Percentiles rank a stretch among this genome's conserved stretches.
Evolutionary conservation across 805 yeast species (phyloP).

Genomic region (Sugiyamaella floridensis): DNA sequence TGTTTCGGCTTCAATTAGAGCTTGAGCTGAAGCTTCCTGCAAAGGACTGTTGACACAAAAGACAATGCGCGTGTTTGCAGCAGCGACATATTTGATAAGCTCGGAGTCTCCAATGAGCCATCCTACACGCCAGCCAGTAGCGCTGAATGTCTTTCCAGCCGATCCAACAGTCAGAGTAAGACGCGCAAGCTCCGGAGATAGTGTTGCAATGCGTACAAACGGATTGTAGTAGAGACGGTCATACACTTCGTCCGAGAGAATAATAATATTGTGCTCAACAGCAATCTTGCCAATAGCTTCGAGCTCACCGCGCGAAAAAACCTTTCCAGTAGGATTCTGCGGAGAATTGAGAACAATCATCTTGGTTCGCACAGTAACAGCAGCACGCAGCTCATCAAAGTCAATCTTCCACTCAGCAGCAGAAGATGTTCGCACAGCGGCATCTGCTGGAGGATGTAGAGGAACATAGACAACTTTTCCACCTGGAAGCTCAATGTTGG

Average conservation of each 20-base stretch:
- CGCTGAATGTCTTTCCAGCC: conserved; percentile 97
- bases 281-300: conserved; percentile 71
- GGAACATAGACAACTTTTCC: conserved; percentile 86
- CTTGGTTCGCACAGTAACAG: conserved; percentile 71
- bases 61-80: conserved; percentile 92
- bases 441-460: conserved; percentile 72
- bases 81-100: conserved; percentile 68
- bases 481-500: conserved; percentile 90
- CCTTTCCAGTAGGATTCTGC: conserved; percentile 93
- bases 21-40: conserved; percentile 85
- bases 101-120: conserved; percentile 89
- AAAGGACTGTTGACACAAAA: conserved; percentile 86
- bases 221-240: conserved; percentile 74
- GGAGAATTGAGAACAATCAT: conserved; percentile 88
- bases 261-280: conserved; percentile 72
- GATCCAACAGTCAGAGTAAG: conserved; percentile 89
- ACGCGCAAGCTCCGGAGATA: conserved; percentile 69
- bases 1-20: conserved; percentile 54
- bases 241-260: conserved; percentile 91
- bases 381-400: conserved; percentile 64
- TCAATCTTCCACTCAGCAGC: conserved; percentile 88
- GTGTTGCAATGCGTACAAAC: conserved; percentile 79
- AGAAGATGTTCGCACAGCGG: conserved; percentile 52
- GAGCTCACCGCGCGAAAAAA: conserved; percentile 72
- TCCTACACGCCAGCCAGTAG: conserved; percentile 98